Evolutionary conservation across 106 monocot species (phyloP).

Genomic region (Apostasia ramifera): DNA sequence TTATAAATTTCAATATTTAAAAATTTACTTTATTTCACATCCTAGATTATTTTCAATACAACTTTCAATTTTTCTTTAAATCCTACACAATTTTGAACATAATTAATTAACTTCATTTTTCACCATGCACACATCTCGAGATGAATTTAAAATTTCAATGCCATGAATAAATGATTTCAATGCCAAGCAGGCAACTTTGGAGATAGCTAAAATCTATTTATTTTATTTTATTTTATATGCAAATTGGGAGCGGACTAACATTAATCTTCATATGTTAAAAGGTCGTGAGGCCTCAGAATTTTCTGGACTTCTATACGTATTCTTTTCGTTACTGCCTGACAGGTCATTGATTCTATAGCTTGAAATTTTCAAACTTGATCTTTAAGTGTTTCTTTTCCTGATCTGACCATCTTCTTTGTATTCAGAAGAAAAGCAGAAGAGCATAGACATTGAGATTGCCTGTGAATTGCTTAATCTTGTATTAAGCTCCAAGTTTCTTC

Average conservation of each 20-base stretch:
- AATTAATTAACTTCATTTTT: no score
- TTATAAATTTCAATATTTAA: no score
- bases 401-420: constrained; percentile 1
- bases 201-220: no score
- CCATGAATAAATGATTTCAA: no score
- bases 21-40: no score
- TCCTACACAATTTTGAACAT: no score
- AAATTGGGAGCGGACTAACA: background rate
- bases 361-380: background rate
- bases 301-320: constrained; percentile 77
- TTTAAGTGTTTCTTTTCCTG: background rate
- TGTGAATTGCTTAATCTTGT: constrained; percentile 74
- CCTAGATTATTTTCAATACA: no score
- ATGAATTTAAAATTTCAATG: no score
- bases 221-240: no score
- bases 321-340: constrained; percentile 86
- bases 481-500: constrained; percentile 51
- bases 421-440: constrained; percentile 89
- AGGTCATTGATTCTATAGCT: constrained; percentile 27
- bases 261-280: constrained; percentile 11
- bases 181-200: no score
- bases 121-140: no score
- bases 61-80: no score
- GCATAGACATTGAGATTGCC: constrained; percentile 71
- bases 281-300: constrained; percentile 70